phyloP scores from a whole-genome alignment of 2,329 filamentous ascomycete species.

The Penicillium vulpinum region DNA sequence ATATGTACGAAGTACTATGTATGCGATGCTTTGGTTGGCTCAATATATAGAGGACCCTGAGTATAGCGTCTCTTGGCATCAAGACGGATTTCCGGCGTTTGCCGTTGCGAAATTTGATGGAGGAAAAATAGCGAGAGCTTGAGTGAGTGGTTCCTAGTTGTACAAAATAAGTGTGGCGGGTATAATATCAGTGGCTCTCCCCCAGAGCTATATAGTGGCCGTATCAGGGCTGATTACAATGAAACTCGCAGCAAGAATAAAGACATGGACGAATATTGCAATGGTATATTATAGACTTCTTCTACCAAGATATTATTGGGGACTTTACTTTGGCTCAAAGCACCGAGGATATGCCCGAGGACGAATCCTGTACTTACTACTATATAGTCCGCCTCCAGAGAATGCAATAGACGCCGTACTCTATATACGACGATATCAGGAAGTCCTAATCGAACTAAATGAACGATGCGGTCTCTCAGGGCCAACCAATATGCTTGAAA shows the following conservation, averaged over 20 bases:
- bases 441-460: slow-evolving; percentile 5
- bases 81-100: no score
- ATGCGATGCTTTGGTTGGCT: no score
- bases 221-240: slow-evolving; percentile 18
- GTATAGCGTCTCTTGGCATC: no score
- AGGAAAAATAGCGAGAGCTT: slow-evolving; percentile 9
- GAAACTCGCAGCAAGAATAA: slow-evolving; percentile 19
- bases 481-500: slow-evolving; percentile 4
- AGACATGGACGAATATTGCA: slow-evolving; percentile 16
- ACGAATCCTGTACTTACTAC: slow-evolving; percentile 13
- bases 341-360: slow-evolving; percentile 9
- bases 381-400: slow-evolving; percentile 5
- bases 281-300: slow-evolving; percentile 5
- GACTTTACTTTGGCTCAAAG: slow-evolving; percentile 3
- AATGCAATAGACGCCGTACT: slow-evolving; percentile 13
- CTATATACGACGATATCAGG: slow-evolving; percentile 8
- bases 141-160: slow-evolving; percentile 12
- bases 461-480: slow-evolving; percentile 7
- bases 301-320: slow-evolving; percentile 1
- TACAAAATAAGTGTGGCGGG: slow-evolving; percentile 6
- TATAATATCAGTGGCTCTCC: slow-evolving; percentile 1
- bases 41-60: no score
- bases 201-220: slow-evolving; percentile 9
- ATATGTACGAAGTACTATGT: no score
- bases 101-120: no score